These are phyloP conservation scores for Mortierella sp. DNA, from an alignment of 371 early-diverging fungal genomes.

Conservation along the genomic window DNA sequence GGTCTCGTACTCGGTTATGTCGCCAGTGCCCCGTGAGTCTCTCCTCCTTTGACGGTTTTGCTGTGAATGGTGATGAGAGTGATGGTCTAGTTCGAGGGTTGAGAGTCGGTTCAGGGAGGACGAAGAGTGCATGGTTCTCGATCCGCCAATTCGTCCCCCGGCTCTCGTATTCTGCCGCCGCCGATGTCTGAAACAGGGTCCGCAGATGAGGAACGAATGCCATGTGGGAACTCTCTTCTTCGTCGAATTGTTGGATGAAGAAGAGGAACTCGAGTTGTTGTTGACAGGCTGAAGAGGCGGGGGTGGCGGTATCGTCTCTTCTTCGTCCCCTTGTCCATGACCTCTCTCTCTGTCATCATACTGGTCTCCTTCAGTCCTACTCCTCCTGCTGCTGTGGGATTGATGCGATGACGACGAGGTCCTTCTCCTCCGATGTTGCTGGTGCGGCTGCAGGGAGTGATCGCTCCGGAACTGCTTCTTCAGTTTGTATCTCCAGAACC, in stretches of 20 bases:
- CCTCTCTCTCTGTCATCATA: neutral
- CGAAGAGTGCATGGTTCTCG: neutral
- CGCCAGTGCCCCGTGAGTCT: neutral
- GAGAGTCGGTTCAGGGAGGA: neutral
- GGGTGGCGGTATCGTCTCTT: neutral
- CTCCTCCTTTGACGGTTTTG: neutral
- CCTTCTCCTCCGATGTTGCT: neutral
- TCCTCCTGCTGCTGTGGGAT: neutral
- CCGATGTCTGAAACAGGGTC: neutral
- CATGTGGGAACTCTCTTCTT: neutral
- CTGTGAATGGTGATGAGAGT: neutral
- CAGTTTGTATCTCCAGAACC: constrained; percentile 17
- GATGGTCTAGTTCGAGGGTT: neutral
- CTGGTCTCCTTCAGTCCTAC: neutral
- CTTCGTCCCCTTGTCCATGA: neutral
- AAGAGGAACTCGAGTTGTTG: neutral
- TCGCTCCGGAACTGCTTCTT: neutral
- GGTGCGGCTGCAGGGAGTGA: neutral
- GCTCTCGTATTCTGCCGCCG: neutral
- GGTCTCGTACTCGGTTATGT: neutral
- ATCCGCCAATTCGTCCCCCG: neutral
- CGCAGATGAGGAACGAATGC: neutral
- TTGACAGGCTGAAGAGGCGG: neutral
- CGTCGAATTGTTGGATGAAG: neutral
- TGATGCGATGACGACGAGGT: neutral